Conservation (phyloP, 192 early-diverging fungal species). For the Backusella luteola region DNA sequence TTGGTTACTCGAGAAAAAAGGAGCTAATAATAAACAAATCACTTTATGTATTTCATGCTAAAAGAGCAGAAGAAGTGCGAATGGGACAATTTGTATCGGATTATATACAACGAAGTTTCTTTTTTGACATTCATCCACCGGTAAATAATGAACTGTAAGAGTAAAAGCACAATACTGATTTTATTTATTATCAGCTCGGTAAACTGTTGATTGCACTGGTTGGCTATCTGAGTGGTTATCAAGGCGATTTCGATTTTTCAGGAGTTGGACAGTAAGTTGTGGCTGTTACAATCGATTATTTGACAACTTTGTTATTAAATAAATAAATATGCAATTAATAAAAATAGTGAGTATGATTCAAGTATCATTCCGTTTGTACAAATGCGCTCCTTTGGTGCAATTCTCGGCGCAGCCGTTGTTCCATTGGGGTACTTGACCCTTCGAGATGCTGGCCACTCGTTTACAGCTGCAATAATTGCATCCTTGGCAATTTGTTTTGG, state of each 20-base stretch:
- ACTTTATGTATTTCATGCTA: not conserved
- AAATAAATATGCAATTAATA: slow-evolving; percentile 66
- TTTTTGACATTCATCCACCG: slow-evolving; percentile 92
- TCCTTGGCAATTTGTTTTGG: slow-evolving; percentile 78
- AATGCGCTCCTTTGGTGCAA: slow-evolving; percentile 75
- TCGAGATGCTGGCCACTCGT: slow-evolving; percentile 74
- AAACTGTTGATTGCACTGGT: slow-evolving; percentile 41
- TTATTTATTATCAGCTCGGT: slow-evolving; percentile 20
- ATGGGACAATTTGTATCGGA: slow-evolving; percentile 90
- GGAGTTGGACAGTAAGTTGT: slow-evolving; percentile 71
- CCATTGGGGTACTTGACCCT: slow-evolving; percentile 83
- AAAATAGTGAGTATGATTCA: slow-evolving; percentile 28
- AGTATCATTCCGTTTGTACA: slow-evolving; percentile 84
- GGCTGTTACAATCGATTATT: not conserved
- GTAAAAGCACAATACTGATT: not conserved
- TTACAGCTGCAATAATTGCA: slow-evolving; percentile 68
- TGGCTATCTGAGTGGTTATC: slow-evolving; percentile 80
- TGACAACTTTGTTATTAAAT: not conserved
- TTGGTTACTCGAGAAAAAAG: not conserved
- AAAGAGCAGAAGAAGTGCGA: slow-evolving; percentile 94
- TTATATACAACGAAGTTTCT: slow-evolving; percentile 84
- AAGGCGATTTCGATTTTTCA: slow-evolving; percentile 90
- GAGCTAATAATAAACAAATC: not conserved
- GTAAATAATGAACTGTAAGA: slow-evolving; percentile 48
- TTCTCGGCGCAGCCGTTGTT: slow-evolving; percentile 73